These are phyloP conservation scores for Cydonia oblonga DNA, from an alignment of 331 rosid genomes.

Conservation along the genomic window DNA sequence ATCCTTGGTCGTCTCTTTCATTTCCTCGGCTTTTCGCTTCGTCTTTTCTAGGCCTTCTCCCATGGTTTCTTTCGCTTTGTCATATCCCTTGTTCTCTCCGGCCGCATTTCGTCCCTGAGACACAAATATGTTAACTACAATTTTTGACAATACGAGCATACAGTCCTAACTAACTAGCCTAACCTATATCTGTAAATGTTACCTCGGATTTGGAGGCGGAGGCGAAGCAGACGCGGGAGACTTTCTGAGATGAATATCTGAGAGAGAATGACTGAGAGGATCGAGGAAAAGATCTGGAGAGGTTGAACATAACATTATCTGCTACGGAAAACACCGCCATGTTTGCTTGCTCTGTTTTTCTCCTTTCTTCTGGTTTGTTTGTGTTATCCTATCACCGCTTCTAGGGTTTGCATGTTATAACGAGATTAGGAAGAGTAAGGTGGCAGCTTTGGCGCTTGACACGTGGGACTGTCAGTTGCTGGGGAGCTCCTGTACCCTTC, in stretches of 20 bases:
- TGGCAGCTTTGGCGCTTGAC: neutral
- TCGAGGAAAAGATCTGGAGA: slow-evolving; percentile 43
- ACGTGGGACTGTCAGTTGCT: neutral
- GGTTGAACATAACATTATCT: slow-evolving; percentile 30
- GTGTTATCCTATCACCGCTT: neutral
- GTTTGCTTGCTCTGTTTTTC: neutral
- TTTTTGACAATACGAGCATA: neutral
- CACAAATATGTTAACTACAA: neutral
- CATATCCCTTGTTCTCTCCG: neutral
- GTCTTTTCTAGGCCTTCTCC: neutral
- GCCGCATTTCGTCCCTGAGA: slow-evolving; percentile 33
- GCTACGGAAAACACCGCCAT: slow-evolving; percentile 45
- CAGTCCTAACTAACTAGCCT: neutral
- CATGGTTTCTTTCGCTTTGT: neutral
- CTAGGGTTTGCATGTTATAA: neutral
- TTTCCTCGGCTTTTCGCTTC: neutral
- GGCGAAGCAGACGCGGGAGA: slow-evolving; percentile 43
- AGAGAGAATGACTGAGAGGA: slow-evolving; percentile 23
- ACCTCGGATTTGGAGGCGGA: slow-evolving; percentile 54
- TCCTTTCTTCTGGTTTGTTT: too few species aligned
- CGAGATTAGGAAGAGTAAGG: neutral
- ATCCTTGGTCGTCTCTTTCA: neutral
- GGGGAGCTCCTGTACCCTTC: too few species aligned
- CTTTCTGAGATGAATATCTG: slow-evolving; percentile 15
- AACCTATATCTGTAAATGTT: neutral